These are phyloP conservation scores for Zopfia rhizophila DNA, from an alignment of 2,329 filamentous ascomycete genomes.

Conservation along the genomic window DNA sequence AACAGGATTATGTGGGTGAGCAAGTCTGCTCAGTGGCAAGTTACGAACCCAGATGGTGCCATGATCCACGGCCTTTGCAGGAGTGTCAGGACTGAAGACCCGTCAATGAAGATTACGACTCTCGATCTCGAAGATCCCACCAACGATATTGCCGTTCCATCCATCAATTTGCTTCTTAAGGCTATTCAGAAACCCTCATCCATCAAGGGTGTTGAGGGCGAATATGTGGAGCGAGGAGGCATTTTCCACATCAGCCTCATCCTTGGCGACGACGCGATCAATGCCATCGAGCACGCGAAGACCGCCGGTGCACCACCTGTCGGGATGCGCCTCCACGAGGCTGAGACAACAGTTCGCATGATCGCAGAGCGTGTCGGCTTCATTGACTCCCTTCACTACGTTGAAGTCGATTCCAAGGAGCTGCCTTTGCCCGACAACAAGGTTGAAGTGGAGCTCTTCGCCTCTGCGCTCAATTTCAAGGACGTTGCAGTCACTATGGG, in stretches of 20 bases:
- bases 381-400: conserved; percentile 14
- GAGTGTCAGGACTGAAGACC: conserved; percentile 1
- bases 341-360: conserved; percentile 3
- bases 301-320: not conserved
- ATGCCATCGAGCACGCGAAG: not conserved
- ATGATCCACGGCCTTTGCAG: conserved; percentile 2
- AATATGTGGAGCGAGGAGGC: conserved; percentile 6
- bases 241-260: conserved; percentile 2
- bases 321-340: conserved; percentile 1
- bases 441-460: conserved; percentile 23
- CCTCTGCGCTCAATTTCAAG: conserved; percentile 22
- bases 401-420: conserved; percentile 5
- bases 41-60: not conserved
- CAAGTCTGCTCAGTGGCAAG: not conserved
- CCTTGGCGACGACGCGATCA: conserved; percentile 5
- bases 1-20: conserved; percentile 5
- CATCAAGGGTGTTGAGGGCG: not conserved
- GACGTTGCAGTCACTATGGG: conserved; percentile 23
- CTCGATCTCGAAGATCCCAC: not conserved
- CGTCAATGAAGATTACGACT: not conserved
- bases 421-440: not conserved
- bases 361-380: conserved; percentile 15
- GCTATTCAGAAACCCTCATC: not conserved
- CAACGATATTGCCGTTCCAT: not conserved
- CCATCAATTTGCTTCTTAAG: not conserved